Evolutionary conservation across 1,284 basidiomycete species (phyloP).

Genomic region (Naganishia cerealis): DNA sequence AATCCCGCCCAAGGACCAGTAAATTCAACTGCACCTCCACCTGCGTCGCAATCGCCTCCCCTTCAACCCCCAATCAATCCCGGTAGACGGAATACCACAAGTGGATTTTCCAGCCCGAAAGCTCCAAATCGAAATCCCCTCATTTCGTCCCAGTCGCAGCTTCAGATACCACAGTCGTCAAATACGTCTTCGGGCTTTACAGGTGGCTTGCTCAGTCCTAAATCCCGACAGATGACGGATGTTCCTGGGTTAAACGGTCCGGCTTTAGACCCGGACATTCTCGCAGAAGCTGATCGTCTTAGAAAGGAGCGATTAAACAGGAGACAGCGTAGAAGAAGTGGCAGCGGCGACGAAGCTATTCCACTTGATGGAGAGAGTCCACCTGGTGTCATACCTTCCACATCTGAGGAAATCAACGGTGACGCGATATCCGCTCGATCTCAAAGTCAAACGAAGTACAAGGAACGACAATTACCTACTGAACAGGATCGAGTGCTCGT

Average conservation of each 20-base stretch:
- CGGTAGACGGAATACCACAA: constrained; percentile 19
- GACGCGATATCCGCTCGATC: not conserved
- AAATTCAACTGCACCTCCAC: not conserved
- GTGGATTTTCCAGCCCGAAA: constrained; percentile 12
- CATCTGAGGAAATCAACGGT: not conserved
- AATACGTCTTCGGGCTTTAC: not conserved
- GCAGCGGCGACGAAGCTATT: constrained; percentile 58
- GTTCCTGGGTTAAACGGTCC: constrained; percentile 49
- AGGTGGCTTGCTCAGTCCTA: not conserved
- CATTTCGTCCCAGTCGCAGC: constrained; percentile 41
- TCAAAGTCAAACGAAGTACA: constrained; percentile 5
- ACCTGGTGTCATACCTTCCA: not conserved
- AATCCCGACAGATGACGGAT: constrained; percentile 30
- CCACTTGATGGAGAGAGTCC: constrained; percentile 54
- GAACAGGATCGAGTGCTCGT: constrained; percentile 66
- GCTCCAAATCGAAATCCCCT: constrained; percentile 40
- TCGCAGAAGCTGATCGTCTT: constrained; percentile 78
- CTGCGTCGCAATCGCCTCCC: not conserved
- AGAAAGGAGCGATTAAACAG: constrained; percentile 71
- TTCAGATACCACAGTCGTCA: constrained; percentile 32
- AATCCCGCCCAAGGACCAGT: constrained; percentile 3
- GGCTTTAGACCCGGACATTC: constrained; percentile 65
- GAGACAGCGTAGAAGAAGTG: constrained; percentile 61
- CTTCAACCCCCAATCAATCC: constrained; percentile 3
- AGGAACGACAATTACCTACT: constrained; percentile 31